These are phyloP conservation scores for Petunia secreta DNA, from an alignment of 257 asterid genomes.

Conservation along the genomic window DNA sequence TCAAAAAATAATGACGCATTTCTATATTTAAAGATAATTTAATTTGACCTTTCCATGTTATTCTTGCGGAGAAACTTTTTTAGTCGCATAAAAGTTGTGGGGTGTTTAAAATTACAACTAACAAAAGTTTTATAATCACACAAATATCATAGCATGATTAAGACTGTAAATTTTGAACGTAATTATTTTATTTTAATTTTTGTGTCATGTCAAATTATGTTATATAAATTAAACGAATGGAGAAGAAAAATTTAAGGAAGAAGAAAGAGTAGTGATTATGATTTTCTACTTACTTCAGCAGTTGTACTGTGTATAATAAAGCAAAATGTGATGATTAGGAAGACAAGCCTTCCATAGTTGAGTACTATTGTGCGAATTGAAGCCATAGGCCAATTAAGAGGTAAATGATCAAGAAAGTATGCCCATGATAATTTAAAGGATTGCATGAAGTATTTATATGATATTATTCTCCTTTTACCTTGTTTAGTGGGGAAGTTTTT, in stretches of 20 bases:
- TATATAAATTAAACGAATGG: neutral
- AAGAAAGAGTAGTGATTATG: neutral
- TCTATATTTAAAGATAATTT: too few relatives aligned
- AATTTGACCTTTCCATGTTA: too few relatives aligned
- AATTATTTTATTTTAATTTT: too few relatives aligned
- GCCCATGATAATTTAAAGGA: neutral
- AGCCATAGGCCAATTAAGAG: conserved; percentile 1
- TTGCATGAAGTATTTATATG: neutral
- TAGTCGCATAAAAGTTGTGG: too few relatives aligned
- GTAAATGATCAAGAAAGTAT: neutral
- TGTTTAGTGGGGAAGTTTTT: neutral
- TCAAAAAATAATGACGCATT: too few relatives aligned
- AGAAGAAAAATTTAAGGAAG: neutral
- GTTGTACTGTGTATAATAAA: conserved; percentile 34
- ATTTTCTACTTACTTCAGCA: conserved; percentile 48
- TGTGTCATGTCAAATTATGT: too few relatives aligned
- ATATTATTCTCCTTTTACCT: neutral
- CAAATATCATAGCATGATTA: too few relatives aligned
- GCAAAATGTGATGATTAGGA: conserved; percentile 32
- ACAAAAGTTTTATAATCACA: too few relatives aligned
- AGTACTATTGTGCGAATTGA: neutral
- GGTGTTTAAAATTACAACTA: too few relatives aligned
- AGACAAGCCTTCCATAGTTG: conserved; percentile 2
- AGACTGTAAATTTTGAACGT: too few relatives aligned
- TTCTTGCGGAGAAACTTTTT: too few relatives aligned